Evolutionary conservation across 768 basidiomycete species (phyloP).

Genomic region (Kwoniella shandongensis): DNA sequence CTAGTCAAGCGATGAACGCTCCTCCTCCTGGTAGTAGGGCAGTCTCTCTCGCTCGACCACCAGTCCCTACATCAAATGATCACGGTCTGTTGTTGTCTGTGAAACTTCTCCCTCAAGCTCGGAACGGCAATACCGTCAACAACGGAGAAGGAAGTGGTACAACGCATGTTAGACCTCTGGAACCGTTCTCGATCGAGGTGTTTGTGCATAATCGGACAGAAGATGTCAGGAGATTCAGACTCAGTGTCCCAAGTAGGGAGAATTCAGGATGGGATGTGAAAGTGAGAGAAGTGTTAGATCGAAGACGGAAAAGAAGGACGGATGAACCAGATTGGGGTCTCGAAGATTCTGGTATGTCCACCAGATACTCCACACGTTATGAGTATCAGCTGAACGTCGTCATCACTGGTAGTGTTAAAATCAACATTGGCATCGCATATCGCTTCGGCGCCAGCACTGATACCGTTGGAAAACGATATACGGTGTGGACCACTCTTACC

Average conservation of each 20-base stretch:
- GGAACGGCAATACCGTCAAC: not conserved
- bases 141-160: not conserved
- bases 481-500: conserved; percentile 50
- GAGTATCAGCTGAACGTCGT: not conserved
- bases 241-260: conserved; percentile 35
- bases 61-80: conserved; percentile 10
- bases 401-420: conserved; percentile 26
- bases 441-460: conserved; percentile 33
- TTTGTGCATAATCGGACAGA: conserved; percentile 51
- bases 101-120: conserved; percentile 24
- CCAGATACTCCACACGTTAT: not conserved
- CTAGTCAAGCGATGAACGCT: conserved; percentile 33
- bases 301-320: conserved; percentile 3
- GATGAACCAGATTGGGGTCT: conserved; percentile 21
- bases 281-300: conserved; percentile 20
- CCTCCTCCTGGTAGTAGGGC: not conserved
- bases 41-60: not conserved
- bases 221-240: conserved; percentile 40
- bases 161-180: conserved; percentile 22
- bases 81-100: conserved; percentile 45
- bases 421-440: conserved; percentile 19
- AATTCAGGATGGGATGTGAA: conserved; percentile 7
- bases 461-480: conserved; percentile 50
- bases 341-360: conserved; percentile 17
- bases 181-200: conserved; percentile 49